Percentiles rank a stretch among this genome's conserved stretches.
Conservation (phyloP, 306 rosid genomes). For the Castanea mollissima region DNA sequence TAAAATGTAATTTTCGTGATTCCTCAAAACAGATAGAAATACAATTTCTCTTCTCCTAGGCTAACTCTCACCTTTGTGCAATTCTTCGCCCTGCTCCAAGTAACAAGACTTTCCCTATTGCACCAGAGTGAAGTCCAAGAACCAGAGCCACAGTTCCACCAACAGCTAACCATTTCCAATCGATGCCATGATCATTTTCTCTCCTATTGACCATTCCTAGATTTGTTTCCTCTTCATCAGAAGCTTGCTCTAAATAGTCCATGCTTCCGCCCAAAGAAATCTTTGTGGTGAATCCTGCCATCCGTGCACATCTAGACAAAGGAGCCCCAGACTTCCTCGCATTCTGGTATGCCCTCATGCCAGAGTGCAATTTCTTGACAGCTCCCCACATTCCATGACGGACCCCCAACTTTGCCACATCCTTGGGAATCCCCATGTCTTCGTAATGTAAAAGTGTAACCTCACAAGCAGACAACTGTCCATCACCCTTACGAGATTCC, state of each 20-base stretch:
- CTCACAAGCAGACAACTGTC: slow-evolving; percentile 87
- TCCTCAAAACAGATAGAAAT: slow-evolving; percentile 16
- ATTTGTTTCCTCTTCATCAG: slow-evolving; percentile 39
- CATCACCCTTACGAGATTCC: slow-evolving; percentile 93
- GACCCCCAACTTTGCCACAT: slow-evolving; percentile 92
- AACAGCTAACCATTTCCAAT: slow-evolving; percentile 92
- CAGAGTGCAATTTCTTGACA: slow-evolving; percentile 86
- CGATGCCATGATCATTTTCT: slow-evolving; percentile 52
- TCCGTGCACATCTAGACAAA: slow-evolving; percentile 65
- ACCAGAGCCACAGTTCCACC: slow-evolving; percentile 94
- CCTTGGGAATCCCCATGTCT: slow-evolving; percentile 99
- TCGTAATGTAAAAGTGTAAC: slow-evolving; percentile 85
- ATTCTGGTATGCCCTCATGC: slow-evolving; percentile 93
- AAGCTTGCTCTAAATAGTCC: slow-evolving; percentile 40
- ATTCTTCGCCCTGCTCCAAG: slow-evolving; percentile 90
- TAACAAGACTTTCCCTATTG: slow-evolving; percentile 69
- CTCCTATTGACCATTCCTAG: slow-evolving; percentile 20
- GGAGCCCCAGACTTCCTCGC: slow-evolving; percentile 62
- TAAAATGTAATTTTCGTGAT: neutral
- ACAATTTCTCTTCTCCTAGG: slow-evolving; percentile 18
- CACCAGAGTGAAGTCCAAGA: slow-evolving; percentile 84
- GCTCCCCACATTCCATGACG: slow-evolving; percentile 99
- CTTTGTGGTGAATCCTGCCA: slow-evolving; percentile 77
- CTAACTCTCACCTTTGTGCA: slow-evolving; percentile 58
- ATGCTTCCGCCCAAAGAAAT: slow-evolving; percentile 40